Evolutionary conservation across 306 rosid genomes (phyloP).

Genomic region (Pyrus communis): DNA sequence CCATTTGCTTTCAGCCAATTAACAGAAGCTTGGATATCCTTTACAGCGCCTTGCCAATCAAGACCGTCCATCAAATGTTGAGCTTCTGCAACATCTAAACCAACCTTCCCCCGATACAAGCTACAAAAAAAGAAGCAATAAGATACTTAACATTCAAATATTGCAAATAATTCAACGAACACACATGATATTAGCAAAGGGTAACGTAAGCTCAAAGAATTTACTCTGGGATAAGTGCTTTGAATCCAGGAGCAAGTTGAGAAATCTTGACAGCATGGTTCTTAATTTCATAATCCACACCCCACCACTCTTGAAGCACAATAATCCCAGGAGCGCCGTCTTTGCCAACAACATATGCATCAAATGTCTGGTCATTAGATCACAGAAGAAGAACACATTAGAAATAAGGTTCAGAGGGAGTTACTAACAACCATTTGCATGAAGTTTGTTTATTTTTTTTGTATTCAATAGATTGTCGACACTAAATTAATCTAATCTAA

Average conservation of each 20-base stretch:
- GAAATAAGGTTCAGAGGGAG: constrained; percentile 8
- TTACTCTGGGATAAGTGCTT: constrained; percentile 96
- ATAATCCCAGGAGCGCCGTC: constrained; percentile 89
- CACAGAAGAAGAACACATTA: not conserved
- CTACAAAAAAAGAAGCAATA: constrained; percentile 12
- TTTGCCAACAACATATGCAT: constrained; percentile 73
- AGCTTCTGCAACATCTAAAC: constrained; percentile 87
- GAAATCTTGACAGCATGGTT: constrained; percentile 77
- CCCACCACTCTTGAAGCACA: constrained; percentile 95
- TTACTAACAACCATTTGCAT: not conserved
- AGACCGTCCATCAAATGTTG: constrained; percentile 84
- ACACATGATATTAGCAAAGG: not conserved
- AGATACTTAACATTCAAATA: not conserved
- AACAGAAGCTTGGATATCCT: constrained; percentile 76
- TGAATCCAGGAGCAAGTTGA: constrained; percentile 65
- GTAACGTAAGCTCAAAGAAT: not conserved
- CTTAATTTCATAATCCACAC: constrained; percentile 74
- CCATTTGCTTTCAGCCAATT: constrained; percentile 94
- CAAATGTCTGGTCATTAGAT: constrained; percentile 50
- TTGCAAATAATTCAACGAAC: not conserved
- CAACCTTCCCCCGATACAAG: constrained; percentile 78
- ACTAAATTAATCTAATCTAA: too few species aligned
- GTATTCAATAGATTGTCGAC: too few species aligned
- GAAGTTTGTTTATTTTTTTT: not conserved
- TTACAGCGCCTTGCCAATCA: constrained; percentile 96